Evolutionary conservation across 148 eudicot species (phyloP), one percentile per base, ranked within the genome.

Genomic region (Fagopyrum esculentum): DNA sequence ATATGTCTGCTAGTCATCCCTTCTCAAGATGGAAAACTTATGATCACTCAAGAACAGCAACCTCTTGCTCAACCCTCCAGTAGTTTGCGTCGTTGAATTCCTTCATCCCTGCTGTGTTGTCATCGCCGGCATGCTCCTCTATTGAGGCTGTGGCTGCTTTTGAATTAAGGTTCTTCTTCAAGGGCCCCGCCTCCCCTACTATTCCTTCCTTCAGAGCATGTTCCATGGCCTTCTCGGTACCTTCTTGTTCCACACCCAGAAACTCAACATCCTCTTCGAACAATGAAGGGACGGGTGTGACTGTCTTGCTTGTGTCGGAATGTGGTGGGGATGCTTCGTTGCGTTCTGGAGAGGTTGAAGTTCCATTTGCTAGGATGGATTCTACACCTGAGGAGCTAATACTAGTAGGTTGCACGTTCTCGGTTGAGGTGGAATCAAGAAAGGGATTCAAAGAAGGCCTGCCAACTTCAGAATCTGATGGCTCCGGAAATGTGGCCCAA

Each of bases 191-290:
- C 86, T 95, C 98, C 51, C 98, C 98, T 43, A 95, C 98, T 79
- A 90, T 95, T 11, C 98, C 98, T 82, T 95, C 98, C 78, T 95
- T 92, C 50, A 95, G 76, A 78, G 98, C 97, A 50, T 91, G 96
- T 4, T 92, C 97, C 97, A 95, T 95, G 35, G 98, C 98, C 78
- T 90, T 92, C 79, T 95, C 97, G 0, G 97, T 89, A 13, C 98
- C 98, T 75, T 92, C 97, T 29, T 82, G 76, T 81, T 95, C 98
- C 84, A 95, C 97, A 52, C 98, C 98, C 26, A 95, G 93, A 82
- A 92, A 95, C 84, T 95, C 97, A 15, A 95, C 97, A 80, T 95
- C 98, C 76, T 95, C 98, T 79, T 92, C 98, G 57, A 92, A 95
- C 83, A 95, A 83, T 73, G 98, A 95, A 1, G 93, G 92, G 75